Evolutionary conservation across 2,329 filamentous ascomycete species (phyloP).

Genomic region (Fusarium albidum): DNA sequence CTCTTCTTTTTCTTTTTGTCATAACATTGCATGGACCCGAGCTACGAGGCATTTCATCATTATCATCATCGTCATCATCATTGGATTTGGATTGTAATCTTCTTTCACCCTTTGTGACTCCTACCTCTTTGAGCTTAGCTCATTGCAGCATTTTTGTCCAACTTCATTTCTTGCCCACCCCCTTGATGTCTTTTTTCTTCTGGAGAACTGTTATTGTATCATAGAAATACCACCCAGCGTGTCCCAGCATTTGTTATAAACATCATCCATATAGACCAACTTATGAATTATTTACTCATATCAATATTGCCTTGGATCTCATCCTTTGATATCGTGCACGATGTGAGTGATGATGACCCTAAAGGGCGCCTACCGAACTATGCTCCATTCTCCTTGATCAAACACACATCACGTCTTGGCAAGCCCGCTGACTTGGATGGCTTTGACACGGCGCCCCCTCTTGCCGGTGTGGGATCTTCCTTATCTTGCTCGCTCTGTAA

Average conservation of each 20-base stretch:
- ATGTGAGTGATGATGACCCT: too few species aligned
- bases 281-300: slow-evolving; percentile 4
- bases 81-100: not conserved
- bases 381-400: too few species aligned
- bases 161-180: not conserved
- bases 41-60: slow-evolving; percentile 6
- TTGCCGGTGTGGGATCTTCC: too few species aligned
- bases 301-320: not conserved
- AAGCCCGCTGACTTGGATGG: too few species aligned
- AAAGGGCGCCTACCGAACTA: too few species aligned
- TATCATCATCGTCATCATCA: not conserved
- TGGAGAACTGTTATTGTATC: slow-evolving; percentile 19
- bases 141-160: not conserved
- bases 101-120: not conserved
- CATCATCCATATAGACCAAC: slow-evolving; percentile 30
- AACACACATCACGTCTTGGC: too few species aligned
- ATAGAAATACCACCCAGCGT: slow-evolving; percentile 36
- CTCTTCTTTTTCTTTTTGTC: not conserved
- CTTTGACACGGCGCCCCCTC: too few species aligned
- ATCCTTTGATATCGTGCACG: too few species aligned
- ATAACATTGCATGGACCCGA: not conserved
- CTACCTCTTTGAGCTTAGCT: not conserved
- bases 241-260: slow-evolving; percentile 12
- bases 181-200: slow-evolving; percentile 1
- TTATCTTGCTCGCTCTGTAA: too few species aligned